Evolutionary conservation across 768 basidiomycete genomes (phyloP).

Genomic region (Boletus sp.): DNA sequence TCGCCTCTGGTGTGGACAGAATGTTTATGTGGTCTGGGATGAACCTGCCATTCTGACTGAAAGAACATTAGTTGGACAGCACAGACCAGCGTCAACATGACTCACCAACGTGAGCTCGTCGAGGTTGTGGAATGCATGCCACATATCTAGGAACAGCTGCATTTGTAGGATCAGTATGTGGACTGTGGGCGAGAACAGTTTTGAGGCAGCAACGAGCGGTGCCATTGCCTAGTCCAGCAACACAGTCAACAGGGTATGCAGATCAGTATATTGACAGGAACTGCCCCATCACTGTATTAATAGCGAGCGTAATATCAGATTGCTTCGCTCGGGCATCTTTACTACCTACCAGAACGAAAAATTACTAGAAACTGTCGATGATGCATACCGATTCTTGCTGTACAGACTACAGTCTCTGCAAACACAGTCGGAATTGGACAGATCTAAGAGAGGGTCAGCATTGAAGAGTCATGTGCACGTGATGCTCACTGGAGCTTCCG

Average conservation of each 20-base stretch:
- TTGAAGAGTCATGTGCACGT: background rate
- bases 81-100: background rate
- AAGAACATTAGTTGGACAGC: background rate
- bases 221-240: conserved; percentile 49
- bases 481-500: conserved; percentile 41
- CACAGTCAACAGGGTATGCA: background rate
- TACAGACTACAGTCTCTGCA: conserved; percentile 33
- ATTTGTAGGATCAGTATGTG: conserved; percentile 79
- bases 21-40: conserved; percentile 80
- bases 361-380: conserved; percentile 76
- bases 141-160: conserved; percentile 68
- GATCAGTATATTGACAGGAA: background rate
- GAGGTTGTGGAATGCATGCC: conserved; percentile 63
- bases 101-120: conserved; percentile 62
- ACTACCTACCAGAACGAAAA: conserved; percentile 74
- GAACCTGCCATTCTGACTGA: conserved; percentile 45
- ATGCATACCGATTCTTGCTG: conserved; percentile 56
- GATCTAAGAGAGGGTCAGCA: no score
- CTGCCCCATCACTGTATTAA: conserved; percentile 55
- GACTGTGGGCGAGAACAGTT: conserved; percentile 71
- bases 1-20: conserved; percentile 54
- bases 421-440: conserved; percentile 43
- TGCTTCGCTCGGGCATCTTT: conserved; percentile 60
- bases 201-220: conserved; percentile 42
- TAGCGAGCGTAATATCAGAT: conserved; percentile 58